Evolutionary conservation across 2,329 filamentous ascomycete species (phyloP).

Genomic region (Colletotrichum orchidophilum): DNA sequence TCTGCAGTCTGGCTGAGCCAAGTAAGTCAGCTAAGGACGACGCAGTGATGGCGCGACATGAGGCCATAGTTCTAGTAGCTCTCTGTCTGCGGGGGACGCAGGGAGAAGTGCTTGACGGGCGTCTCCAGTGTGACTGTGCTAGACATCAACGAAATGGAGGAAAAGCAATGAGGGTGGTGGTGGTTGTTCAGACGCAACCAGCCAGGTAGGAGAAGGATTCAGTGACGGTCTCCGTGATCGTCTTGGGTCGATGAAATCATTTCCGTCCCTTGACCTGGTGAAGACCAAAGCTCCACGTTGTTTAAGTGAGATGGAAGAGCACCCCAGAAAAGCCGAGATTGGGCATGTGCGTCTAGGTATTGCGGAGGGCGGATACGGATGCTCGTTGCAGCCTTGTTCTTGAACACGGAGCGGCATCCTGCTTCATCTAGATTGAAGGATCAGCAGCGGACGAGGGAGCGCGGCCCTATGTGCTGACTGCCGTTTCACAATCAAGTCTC

Average conservation of each 20-base stretch:
- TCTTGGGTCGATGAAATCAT: slow-evolving; percentile 21
- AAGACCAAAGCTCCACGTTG: background rate
- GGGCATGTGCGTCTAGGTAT: background rate
- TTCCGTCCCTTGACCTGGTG: background rate
- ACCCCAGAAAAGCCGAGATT: background rate
- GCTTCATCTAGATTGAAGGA: slow-evolving; percentile 33
- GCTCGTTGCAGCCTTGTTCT: slow-evolving; percentile 3
- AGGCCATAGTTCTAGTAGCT: slow-evolving; percentile 5
- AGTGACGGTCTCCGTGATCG: slow-evolving; percentile 4
- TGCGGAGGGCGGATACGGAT: background rate
- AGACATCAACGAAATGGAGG: background rate
- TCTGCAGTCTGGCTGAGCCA: background rate
- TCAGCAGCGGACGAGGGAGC: slow-evolving; percentile 19
- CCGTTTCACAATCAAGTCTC: slow-evolving; percentile 18
- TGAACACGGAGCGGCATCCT: slow-evolving; percentile 27
- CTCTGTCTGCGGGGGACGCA: slow-evolving; percentile 21
- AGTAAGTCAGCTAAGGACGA: slow-evolving; percentile 9
- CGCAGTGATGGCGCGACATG: slow-evolving; percentile 13
- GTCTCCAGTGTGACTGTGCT: background rate
- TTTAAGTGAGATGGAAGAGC: background rate
- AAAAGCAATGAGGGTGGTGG: background rate
- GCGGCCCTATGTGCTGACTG: slow-evolving; percentile 1
- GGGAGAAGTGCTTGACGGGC: slow-evolving; percentile 19
- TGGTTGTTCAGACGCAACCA: no score
- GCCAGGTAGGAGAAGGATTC: background rate